Base-by-base conservation (phyloP, 306 rosid genomes). In the Fagus crenata region DNA sequence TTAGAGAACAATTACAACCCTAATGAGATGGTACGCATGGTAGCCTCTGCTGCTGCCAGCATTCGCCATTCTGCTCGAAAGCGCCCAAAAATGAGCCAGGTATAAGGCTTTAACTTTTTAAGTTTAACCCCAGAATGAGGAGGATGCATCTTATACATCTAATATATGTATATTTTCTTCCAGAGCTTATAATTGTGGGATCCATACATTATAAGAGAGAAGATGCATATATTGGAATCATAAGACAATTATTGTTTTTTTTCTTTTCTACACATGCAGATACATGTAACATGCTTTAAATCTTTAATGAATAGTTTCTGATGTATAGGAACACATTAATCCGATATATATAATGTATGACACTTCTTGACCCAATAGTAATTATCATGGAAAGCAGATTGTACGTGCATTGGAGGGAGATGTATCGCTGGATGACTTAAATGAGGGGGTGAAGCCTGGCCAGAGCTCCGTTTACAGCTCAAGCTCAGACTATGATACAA, bases 71-170 rank as follows among this genome's bases (percentile, higher is more conserved):
- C 98, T 12, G 86, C 88, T 4, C 87, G 73, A 79, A 89, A 85
- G 65, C 98, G 98, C 69, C 86, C 96, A 0, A 92, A 79, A 78
- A 94, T 94, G 98, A 94, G 97, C 69, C 98, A 92, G 89, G 98
- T 91, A 78, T 32, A 72, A 3, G 49, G 6, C 9, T 28, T 4
- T 36, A 35, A 7, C 4, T 0, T 6, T 42, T 4, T 36, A 35
- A 7, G 7, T 0, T 6, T 42, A 2, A 46, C 14, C 4, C 51
- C 14, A 9, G 3, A 9, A 46, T 14, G 0, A 9, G 1, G 11
- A 46, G 14, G 2, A 46, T 0, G 14, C 11, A 46, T 46, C 49
- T 8, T 13, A 9, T 46, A 9, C 11, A 46, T 46, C 51, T 0
- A 8, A 2, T 46, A 46, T 46, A 46, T 2, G 51, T 0, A 2